phyloP scores from a whole-genome alignment of 768 basidiomycete species.

The Cystofilobasidium capitatum region DNA sequence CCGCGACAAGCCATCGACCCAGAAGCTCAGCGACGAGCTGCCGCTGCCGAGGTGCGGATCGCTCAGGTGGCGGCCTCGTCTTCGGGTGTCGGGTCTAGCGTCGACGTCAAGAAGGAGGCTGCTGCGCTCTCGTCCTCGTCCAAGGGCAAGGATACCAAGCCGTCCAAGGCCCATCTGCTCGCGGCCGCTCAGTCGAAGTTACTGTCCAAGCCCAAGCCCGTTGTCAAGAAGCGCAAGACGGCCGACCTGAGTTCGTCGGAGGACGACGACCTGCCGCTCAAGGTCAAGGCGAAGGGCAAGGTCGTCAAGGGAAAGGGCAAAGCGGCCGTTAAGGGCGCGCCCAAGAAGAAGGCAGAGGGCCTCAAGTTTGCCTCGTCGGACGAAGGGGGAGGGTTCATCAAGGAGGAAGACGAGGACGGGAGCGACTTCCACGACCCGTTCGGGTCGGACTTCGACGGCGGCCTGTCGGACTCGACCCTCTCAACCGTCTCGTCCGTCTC shows the following conservation, averaged over 20 bases:
- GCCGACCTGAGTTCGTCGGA: no score
- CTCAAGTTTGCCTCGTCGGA: background rate
- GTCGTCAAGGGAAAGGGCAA: constrained; percentile 1
- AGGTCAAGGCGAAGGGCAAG: background rate
- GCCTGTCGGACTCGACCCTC: background rate
- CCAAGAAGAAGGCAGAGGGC: background rate
- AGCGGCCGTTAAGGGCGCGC: background rate
- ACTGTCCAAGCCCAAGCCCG: no score
- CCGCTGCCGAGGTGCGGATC: background rate
- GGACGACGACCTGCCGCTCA: background rate
- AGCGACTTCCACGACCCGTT: background rate
- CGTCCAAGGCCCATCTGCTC: no score
- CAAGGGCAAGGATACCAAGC: no score
- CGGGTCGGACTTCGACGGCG: background rate
- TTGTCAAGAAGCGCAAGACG: no score
- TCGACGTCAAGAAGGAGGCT: background rate
- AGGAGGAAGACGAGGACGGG: background rate
- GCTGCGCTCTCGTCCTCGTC: background rate
- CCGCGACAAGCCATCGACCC: background rate
- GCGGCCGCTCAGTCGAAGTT: no score
- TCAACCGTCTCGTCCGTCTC: constrained; percentile 3
- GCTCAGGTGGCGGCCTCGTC: background rate
- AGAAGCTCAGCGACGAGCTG: background rate
- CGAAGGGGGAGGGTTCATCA: background rate
- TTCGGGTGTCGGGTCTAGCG: background rate